phyloP scores from a whole-genome alignment of 2,329 filamentous ascomycete genomes.

The Trichoderma sp. region DNA sequence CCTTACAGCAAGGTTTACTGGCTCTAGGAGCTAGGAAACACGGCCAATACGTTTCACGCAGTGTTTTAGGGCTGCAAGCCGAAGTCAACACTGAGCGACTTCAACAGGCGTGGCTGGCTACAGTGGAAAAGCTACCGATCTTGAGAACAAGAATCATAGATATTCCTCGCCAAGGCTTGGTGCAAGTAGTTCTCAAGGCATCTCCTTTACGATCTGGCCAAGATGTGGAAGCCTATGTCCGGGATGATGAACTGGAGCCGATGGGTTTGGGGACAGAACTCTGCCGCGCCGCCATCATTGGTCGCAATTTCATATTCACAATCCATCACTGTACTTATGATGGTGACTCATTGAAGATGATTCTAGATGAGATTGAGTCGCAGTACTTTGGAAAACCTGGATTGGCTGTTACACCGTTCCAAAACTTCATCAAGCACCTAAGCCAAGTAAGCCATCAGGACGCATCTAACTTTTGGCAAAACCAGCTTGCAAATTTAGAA shows the following conservation, averaged over 20 bases:
- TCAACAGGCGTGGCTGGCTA: slow-evolving; percentile 1
- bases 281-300: neutral
- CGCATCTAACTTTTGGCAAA: slow-evolving; percentile 1
- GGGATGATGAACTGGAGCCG: neutral
- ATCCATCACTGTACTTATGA: slow-evolving; percentile 16
- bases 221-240: neutral
- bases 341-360: slow-evolving; percentile 1
- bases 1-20: slow-evolving; percentile 14
- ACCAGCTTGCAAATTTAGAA: slow-evolving; percentile 1
- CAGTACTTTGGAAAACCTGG: neutral
- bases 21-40: neutral
- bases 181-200: neutral
- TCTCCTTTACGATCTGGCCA: neutral
- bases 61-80: slow-evolving; percentile 3
- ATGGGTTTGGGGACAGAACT: slow-evolving; percentile 12
- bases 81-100: neutral
- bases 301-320: slow-evolving; percentile 11
- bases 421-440: slow-evolving; percentile 6
- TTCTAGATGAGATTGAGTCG: neutral
- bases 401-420: neutral
- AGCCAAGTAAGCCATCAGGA: neutral
- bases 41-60: slow-evolving; percentile 9
- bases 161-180: neutral
- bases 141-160: slow-evolving; percentile 11
- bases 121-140: slow-evolving; percentile 4